Evolutionary conservation across 2,329 filamentous ascomycete species (phyloP).

Genomic region (Macroventuria anomochaeta): DNA sequence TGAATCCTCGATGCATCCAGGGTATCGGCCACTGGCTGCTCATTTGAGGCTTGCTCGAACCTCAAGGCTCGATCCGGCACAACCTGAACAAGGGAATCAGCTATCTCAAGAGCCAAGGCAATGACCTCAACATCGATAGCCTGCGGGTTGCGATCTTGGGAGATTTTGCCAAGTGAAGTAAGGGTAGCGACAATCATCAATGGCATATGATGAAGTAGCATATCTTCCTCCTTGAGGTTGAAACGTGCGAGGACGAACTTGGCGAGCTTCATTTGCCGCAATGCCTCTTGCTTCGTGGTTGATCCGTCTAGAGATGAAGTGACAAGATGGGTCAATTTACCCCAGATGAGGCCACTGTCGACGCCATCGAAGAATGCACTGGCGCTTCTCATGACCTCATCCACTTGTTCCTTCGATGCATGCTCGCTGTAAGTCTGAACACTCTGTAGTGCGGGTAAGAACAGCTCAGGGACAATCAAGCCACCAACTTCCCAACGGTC

Average conservation of each 20-base stretch:
- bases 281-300: slow-evolving; percentile 44
- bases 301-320: slow-evolving; percentile 50
- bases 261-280: slow-evolving; percentile 73
- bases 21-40: slow-evolving; percentile 9
- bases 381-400: slow-evolving; percentile 89
- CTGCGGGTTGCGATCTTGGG: slow-evolving; percentile 27
- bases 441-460: slow-evolving; percentile 82
- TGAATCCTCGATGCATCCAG: slow-evolving; percentile 15
- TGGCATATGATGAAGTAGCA: slow-evolving; percentile 86
- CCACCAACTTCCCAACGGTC: slow-evolving; percentile 97
- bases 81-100: slow-evolving; percentile 46
- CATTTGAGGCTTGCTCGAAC: slow-evolving; percentile 12
- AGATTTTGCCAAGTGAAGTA: slow-evolving; percentile 50
- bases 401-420: slow-evolving; percentile 73
- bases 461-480: slow-evolving; percentile 84
- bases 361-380: slow-evolving; percentile 98
- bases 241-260: slow-evolving; percentile 86
- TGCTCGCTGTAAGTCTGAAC: slow-evolving; percentile 75
- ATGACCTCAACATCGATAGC: slow-evolving; percentile 25
- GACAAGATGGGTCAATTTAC: slow-evolving; percentile 75
- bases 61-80: slow-evolving; percentile 46
- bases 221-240: slow-evolving; percentile 94
- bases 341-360: slow-evolving; percentile 91
- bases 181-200: slow-evolving; percentile 72
- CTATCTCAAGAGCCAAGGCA: slow-evolving; percentile 44